These are phyloP conservation scores for Carnegiea gigantea DNA, from an alignment of 179 eudicot species.

Conservation along the genomic window DNA sequence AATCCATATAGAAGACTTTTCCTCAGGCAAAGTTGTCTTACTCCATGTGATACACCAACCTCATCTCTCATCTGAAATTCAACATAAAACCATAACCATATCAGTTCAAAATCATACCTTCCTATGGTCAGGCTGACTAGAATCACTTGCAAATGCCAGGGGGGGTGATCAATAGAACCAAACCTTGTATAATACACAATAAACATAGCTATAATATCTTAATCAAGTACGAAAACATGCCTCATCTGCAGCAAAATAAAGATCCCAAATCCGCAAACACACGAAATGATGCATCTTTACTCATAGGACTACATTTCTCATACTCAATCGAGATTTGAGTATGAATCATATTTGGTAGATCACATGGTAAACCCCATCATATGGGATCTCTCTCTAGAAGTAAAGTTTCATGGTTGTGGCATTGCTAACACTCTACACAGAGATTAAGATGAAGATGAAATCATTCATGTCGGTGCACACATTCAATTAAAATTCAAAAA, in stretches of 20 bases:
- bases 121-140: not conserved
- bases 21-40: constrained; percentile 65
- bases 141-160: not conserved
- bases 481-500: not conserved
- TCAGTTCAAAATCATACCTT: not conserved
- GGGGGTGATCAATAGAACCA: not conserved
- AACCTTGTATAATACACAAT: not conserved
- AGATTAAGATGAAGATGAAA: not conserved
- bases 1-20: constrained; percentile 75
- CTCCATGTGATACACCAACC: constrained; percentile 64
- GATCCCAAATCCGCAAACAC: not conserved
- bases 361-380: not conserved
- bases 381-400: not conserved
- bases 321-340: not conserved
- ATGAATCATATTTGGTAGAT: not conserved
- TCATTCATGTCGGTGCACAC: constrained; percentile 7
- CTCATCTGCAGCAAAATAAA: not conserved
- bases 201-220: not conserved
- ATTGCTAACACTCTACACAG: not conserved
- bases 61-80: constrained; percentile 51
- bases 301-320: not conserved
- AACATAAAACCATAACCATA: constrained; percentile 2
- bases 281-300: not conserved
- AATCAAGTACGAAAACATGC: not conserved
- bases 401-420: not conserved